phyloP scores from a whole-genome alignment of 805 yeast species.

The Blastobotrys attinorum region DNA sequence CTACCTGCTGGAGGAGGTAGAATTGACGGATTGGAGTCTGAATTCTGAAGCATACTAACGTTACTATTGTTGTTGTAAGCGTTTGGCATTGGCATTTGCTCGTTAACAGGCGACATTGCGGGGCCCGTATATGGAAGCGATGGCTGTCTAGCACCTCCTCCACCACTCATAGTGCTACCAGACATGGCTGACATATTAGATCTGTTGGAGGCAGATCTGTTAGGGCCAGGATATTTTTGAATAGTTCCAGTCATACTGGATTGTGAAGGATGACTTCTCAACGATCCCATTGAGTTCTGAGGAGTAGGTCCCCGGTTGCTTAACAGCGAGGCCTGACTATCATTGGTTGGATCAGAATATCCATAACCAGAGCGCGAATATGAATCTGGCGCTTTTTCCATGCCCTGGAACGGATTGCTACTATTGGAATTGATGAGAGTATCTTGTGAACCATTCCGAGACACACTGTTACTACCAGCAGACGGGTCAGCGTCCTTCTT shows the following conservation, averaged over 20 bases:
- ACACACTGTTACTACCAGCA: too few species aligned
- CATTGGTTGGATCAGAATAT: slow-evolving; percentile 1
- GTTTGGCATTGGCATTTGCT: too few species aligned
- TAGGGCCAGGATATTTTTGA: background rate
- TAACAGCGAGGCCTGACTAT: background rate
- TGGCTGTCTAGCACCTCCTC: background rate
- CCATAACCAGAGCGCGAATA: slow-evolving; percentile 2
- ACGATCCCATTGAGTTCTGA: background rate
- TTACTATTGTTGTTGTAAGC: too few species aligned
- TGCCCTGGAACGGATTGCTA: slow-evolving; percentile 1
- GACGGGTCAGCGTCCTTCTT: too few species aligned
- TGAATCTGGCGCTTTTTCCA: background rate
- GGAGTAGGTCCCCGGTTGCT: background rate
- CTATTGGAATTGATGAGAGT: background rate
- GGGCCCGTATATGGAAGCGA: too few species aligned
- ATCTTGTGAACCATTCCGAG: background rate
- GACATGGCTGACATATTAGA: too few species aligned
- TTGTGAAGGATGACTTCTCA: background rate
- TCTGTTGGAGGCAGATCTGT: background rate
- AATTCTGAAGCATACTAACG: too few species aligned
- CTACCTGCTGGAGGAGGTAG: background rate
- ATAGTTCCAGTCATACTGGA: background rate
- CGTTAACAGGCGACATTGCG: background rate
- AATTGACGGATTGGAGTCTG: background rate
- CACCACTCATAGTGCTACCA: too few species aligned